These are phyloP conservation scores for Cercospora sp. DNA, from an alignment of 2,329 filamentous ascomycete genomes.

Conservation along the genomic window DNA sequence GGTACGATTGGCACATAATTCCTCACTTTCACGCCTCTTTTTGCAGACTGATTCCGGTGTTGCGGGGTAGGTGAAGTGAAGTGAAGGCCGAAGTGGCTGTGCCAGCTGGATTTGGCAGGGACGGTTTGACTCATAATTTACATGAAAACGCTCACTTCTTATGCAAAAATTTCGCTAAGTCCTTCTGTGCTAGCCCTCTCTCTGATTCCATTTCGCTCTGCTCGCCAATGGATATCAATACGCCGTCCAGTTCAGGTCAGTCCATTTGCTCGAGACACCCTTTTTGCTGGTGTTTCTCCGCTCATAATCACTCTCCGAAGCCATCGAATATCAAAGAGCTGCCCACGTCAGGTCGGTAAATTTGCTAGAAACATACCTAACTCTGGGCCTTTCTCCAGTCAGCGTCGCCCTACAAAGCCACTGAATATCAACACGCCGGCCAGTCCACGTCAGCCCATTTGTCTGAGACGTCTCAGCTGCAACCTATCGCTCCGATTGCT, in stretches of 20 bases:
- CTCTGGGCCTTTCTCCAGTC: neutral
- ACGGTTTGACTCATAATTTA: neutral
- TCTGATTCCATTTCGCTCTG: neutral
- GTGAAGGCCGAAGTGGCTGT: neutral
- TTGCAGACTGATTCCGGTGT: neutral
- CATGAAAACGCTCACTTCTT: neutral
- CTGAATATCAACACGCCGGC: neutral
- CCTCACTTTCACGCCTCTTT: neutral
- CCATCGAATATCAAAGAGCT: neutral
- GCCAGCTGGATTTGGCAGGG: neutral
- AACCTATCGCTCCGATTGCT: no score
- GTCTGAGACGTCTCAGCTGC: no score
- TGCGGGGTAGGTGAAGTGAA: neutral
- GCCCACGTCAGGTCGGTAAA: neutral
- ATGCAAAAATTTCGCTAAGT: neutral
- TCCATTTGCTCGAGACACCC: neutral
- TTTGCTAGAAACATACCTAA: neutral
- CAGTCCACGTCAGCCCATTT: no score
- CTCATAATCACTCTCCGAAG: neutral
- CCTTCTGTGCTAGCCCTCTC: neutral
- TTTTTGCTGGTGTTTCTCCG: neutral
- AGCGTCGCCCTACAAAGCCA: neutral
- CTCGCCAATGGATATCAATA: neutral
- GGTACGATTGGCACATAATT: neutral
- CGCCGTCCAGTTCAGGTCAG: neutral